Evolutionary conservation across 2,329 filamentous ascomycete species (phyloP).

Genomic region (Paraphoma sp.): DNA sequence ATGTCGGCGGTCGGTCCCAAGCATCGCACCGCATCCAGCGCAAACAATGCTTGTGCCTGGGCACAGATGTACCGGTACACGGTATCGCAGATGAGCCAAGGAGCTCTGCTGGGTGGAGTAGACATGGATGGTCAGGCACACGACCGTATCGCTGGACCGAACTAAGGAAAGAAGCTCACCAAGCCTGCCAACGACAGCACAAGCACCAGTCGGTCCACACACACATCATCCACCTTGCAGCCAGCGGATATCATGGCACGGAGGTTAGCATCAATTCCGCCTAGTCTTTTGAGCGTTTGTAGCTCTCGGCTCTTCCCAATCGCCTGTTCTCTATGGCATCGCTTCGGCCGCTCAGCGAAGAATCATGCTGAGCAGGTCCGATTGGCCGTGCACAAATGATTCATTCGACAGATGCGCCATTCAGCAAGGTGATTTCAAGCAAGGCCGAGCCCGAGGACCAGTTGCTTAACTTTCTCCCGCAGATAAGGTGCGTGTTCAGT

Average conservation of each 20-base stretch:
- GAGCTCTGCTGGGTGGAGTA: constrained; percentile 1
- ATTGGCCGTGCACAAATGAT: neutral
- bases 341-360: neutral
- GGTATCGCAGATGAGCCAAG: neutral
- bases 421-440: constrained; percentile 17
- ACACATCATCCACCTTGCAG: too few relatives aligned
- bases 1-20: neutral
- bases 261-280: too few relatives aligned
- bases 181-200: constrained; percentile 15
- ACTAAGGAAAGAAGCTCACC: constrained; percentile 24
- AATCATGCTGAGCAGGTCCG: neutral
- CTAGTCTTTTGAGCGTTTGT: neutral
- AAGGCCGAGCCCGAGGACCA: constrained; percentile 16
- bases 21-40: neutral
- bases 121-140: constrained; percentile 3
- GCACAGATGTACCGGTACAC: neutral
- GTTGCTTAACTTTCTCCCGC: constrained; percentile 26
- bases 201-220: constrained; percentile 9
- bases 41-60: neutral
- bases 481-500: constrained; percentile 15
- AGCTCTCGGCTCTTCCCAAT: neutral
- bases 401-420: neutral
- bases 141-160: constrained; percentile 10
- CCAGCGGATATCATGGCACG: too few relatives aligned
- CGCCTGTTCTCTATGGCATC: neutral